Evolutionary conservation across 441 rosid species (phyloP).

Genomic region (Jatropha multifida): DNA sequence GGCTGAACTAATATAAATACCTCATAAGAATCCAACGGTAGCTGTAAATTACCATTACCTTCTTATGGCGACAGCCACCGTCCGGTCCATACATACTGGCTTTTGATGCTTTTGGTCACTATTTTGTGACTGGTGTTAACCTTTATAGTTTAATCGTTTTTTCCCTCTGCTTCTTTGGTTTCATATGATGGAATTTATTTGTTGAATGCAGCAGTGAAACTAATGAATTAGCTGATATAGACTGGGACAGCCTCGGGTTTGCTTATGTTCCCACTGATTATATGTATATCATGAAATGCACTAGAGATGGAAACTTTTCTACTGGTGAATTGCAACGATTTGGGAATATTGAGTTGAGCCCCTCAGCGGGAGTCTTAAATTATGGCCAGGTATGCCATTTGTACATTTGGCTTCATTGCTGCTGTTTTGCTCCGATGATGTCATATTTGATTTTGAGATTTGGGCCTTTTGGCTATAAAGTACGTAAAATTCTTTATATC

Average conservation of each 20-base stretch:
- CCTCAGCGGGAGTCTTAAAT: slow-evolving; percentile 85
- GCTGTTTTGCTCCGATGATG: background rate
- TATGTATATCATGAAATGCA: slow-evolving; percentile 76
- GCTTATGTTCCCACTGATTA: slow-evolving; percentile 71
- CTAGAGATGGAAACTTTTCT: slow-evolving; percentile 51
- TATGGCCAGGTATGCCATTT: slow-evolving; percentile 76
- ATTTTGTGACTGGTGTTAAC: background rate
- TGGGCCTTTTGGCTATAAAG: background rate
- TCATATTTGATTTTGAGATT: background rate
- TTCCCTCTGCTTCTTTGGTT: background rate
- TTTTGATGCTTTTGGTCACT: background rate
- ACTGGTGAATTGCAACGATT: slow-evolving; percentile 69
- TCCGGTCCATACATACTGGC: no score
- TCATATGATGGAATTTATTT: slow-evolving; percentile 10
- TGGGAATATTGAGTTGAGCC: slow-evolving; percentile 87
- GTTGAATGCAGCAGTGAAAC: slow-evolving; percentile 34
- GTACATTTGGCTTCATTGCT: background rate
- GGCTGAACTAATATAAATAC: no score
- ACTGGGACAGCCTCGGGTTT: slow-evolving; percentile 89
- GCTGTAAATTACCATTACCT: background rate
- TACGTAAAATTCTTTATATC: background rate
- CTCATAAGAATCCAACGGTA: background rate
- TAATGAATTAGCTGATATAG: slow-evolving; percentile 57
- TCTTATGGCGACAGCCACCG: no score
- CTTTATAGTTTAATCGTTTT: background rate